A percentile compares a stretch with the other conserved stretches of the same genome.
phyloP scores from a whole-genome alignment of 768 basidiomycete genomes.

The Hydnum rufescens region DNA sequence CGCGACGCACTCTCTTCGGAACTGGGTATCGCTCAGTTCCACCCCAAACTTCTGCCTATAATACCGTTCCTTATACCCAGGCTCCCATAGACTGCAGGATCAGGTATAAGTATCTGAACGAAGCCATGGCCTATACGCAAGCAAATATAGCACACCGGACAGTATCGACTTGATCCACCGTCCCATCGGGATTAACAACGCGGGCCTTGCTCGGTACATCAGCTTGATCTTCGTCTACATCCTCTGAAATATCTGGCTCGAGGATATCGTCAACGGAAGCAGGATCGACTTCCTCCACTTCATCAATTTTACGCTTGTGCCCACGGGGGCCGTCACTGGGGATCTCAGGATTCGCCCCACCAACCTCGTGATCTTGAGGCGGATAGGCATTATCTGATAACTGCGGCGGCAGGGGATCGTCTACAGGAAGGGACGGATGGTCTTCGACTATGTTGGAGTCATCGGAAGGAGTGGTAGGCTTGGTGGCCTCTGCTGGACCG shows the following conservation, averaged over 20 bases:
- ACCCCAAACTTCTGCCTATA: constrained; percentile 85
- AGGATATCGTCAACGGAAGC: constrained; percentile 6
- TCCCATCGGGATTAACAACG: constrained; percentile 78
- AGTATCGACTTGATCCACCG: constrained; percentile 83
- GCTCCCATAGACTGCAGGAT: constrained; percentile 64
- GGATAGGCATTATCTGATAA: constrained; percentile 4
- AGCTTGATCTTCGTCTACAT: constrained; percentile 21
- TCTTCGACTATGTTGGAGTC: constrained; percentile 10
- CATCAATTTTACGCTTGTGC: constrained; percentile 29
- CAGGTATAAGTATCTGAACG: constrained; percentile 8
- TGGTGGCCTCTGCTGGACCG: constrained; percentile 18
- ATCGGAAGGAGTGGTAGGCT: constrained; percentile 8
- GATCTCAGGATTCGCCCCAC: constrained; percentile 11
- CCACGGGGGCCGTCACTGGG: constrained; percentile 15
- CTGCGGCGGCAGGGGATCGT: not conserved
- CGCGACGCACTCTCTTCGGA: constrained; percentile 44
- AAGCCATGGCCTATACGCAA: not conserved
- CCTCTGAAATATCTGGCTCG: constrained; percentile 22
- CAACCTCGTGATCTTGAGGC: constrained; percentile 12
- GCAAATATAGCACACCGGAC: constrained; percentile 45
- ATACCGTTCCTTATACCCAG: constrained; percentile 89
- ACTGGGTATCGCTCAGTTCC: constrained; percentile 44
- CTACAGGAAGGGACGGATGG: constrained; percentile 5
- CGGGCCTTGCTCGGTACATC: constrained; percentile 25
- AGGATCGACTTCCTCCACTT: constrained; percentile 16